These are phyloP conservation scores for Amanita muscaria DNA, from an alignment of 768 basidiomycete genomes.

Conservation along the genomic window DNA sequence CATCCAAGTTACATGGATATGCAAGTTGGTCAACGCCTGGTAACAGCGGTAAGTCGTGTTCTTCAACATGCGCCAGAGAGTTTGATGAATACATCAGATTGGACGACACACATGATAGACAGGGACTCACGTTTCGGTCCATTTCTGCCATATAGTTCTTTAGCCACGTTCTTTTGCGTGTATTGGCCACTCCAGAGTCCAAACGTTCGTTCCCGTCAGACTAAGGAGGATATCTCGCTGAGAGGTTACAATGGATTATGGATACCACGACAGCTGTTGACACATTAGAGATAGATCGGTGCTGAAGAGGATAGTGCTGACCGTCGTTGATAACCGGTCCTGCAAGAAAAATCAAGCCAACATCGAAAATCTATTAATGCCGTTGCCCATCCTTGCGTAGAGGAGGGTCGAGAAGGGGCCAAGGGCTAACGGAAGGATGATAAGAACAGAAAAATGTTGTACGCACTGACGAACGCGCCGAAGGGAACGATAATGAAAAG, in stretches of 20 bases:
- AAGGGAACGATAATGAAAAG: conserved; percentile 42
- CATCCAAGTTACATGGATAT: too few relatives aligned
- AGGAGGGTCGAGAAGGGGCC: conserved; percentile 49
- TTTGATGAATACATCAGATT: too few relatives aligned
- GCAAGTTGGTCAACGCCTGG: too few relatives aligned
- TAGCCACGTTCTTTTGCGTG: conserved; percentile 51
- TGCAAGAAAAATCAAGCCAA: conserved; percentile 10
- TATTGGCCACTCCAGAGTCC: conserved; percentile 52
- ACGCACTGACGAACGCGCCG: conserved; percentile 33
- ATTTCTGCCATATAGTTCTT: conserved; percentile 42
- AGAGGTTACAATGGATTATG: conserved; percentile 36
- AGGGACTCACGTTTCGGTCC: too few relatives aligned
- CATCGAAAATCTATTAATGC: conserved; percentile 21
- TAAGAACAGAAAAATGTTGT: background rate
- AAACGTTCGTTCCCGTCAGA: conserved; percentile 50
- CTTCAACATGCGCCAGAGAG: too few relatives aligned
- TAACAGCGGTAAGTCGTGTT: too few relatives aligned
- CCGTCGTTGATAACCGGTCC: conserved; percentile 32
- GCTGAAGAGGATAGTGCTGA: too few relatives aligned
- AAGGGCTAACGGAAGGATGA: conserved; percentile 27
- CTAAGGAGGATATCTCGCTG: conserved; percentile 46
- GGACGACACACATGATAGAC: too few relatives aligned
- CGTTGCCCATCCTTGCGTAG: conserved; percentile 51
- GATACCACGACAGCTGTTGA: conserved; percentile 53
- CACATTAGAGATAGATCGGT: too few relatives aligned